These are phyloP conservation scores for Tolypocladium amazonense DNA, from an alignment of 2,329 filamentous ascomycete genomes.

Conservation along the genomic window DNA sequence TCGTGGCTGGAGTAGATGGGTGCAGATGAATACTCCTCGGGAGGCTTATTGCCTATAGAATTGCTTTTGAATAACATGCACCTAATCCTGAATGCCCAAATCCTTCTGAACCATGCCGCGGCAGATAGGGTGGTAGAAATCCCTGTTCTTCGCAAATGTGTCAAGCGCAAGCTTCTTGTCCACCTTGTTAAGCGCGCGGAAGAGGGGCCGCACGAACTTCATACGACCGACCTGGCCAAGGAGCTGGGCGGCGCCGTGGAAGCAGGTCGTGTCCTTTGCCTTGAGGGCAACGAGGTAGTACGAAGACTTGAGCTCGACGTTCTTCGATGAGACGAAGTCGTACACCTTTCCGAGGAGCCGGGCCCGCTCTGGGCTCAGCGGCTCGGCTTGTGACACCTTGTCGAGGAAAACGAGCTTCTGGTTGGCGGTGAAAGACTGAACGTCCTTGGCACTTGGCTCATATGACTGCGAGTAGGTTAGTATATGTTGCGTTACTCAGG, in stretches of 20 bases:
- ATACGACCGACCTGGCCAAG: conserved; percentile 80
- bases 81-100: conserved; percentile 32
- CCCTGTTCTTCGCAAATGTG: conserved; percentile 78
- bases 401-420: conserved; percentile 90
- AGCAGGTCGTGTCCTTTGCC: conserved; percentile 58
- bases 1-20: background rate
- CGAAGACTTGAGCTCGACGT: conserved; percentile 74
- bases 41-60: background rate
- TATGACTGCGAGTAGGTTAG: conserved; percentile 34
- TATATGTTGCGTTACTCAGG: background rate
- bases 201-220: conserved; percentile 93
- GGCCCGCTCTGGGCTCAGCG: conserved; percentile 55
- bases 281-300: conserved; percentile 73
- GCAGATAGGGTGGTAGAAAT: conserved; percentile 96
- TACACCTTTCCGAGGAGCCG: conserved; percentile 67
- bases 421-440: conserved; percentile 68
- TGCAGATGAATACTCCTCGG: background rate
- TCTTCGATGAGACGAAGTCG: conserved; percentile 61
- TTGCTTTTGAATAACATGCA: background rate
- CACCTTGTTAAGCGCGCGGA: conserved; percentile 61
- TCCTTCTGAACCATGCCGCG: conserved; percentile 80
- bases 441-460: conserved; percentile 56
- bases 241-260: conserved; percentile 61
- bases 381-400: conserved; percentile 52
- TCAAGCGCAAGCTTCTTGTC: conserved; percentile 64